phyloP scores from a whole-genome alignment of 1,284 basidiomycete genomes.

The Farysia itapuensis region DNA sequence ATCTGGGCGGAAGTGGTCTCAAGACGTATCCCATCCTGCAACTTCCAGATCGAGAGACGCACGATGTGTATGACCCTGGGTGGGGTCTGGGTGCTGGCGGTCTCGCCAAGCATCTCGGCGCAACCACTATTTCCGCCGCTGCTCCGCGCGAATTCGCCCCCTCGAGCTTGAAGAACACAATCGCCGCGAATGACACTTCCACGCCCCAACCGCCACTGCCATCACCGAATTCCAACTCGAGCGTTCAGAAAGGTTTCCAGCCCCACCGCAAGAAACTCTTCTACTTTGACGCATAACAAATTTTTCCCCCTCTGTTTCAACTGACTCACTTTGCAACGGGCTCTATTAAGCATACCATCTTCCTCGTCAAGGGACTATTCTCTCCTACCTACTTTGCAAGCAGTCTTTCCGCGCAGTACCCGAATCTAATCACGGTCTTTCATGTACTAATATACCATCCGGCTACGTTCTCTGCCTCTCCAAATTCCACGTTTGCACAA shows the following conservation, averaged over 20 bases:
- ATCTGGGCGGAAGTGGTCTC: slow-evolving; percentile 29
- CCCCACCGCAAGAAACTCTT: slow-evolving; percentile 44
- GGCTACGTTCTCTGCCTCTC: too few species aligned
- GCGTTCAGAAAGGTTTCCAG: slow-evolving; percentile 17
- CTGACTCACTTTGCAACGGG: too few species aligned
- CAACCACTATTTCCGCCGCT: not conserved
- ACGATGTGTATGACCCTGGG: slow-evolving; percentile 46
- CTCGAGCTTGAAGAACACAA: not conserved
- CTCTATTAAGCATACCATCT: too few species aligned
- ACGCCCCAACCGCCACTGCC: not conserved
- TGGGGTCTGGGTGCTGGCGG: slow-evolving; percentile 37
- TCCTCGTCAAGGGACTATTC: too few species aligned
- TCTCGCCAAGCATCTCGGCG: slow-evolving; percentile 16
- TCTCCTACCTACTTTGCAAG: too few species aligned
- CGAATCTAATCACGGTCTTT: too few species aligned
- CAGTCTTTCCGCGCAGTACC: too few species aligned
- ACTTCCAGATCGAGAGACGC: slow-evolving; percentile 44
- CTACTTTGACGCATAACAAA: slow-evolving; percentile 49
- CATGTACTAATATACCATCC: too few species aligned
- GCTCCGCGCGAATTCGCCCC: not conserved
- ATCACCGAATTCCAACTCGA: not conserved
- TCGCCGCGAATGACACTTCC: not conserved
- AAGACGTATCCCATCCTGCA: slow-evolving; percentile 50
- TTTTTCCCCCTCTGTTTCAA: too few species aligned
- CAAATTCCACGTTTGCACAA: too few species aligned